Evolutionary conservation across 495 filamentous ascomycete genomes (phyloP).

Genomic region (Talaromyces borbonicus): DNA sequence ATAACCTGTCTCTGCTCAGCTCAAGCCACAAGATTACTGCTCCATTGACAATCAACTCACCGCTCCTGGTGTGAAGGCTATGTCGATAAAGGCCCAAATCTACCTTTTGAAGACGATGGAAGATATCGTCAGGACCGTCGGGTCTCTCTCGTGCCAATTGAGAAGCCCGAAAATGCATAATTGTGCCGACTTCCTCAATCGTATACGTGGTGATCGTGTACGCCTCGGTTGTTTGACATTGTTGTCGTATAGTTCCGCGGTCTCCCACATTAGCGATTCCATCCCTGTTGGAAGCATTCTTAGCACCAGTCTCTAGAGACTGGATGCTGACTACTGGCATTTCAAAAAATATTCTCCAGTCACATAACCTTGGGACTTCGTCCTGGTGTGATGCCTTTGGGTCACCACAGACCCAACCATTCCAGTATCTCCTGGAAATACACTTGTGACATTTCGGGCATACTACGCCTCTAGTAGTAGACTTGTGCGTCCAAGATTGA

Average conservation of each 20-base stretch:
- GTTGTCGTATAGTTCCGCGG: conserved; percentile 9
- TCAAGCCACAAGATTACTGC: background rate
- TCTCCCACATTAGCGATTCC: conserved; percentile 11
- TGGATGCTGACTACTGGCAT: conserved; percentile 29
- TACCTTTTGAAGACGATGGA: conserved; percentile 44
- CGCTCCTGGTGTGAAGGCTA: conserved; percentile 26
- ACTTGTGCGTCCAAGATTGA: conserved; percentile 22
- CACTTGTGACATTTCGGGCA: conserved; percentile 63
- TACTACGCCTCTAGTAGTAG: conserved; percentile 55
- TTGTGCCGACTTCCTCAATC: conserved; percentile 40
- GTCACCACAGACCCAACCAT: conserved; percentile 49
- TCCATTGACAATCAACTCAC: conserved; percentile 19
- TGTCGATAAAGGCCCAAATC: conserved; percentile 54
- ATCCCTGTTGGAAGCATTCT: conserved; percentile 18
- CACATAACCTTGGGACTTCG: conserved; percentile 37
- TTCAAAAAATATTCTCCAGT: conserved; percentile 25
- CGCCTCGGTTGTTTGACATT: conserved; percentile 13
- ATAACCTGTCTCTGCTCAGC: background rate
- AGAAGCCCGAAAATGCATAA: conserved; percentile 55
- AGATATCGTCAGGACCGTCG: conserved; percentile 55
- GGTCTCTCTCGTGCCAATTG: conserved; percentile 32
- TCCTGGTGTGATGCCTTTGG: conserved; percentile 13
- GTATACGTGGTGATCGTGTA: conserved; percentile 23
- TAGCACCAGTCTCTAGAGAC: too few relatives aligned
- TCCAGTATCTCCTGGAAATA: conserved; percentile 51